Evolutionary conservation across 768 basidiomycete species (phyloP), one percentile per base, ranked within the genome.

Genomic region (Psilocybe sp.): DNA sequence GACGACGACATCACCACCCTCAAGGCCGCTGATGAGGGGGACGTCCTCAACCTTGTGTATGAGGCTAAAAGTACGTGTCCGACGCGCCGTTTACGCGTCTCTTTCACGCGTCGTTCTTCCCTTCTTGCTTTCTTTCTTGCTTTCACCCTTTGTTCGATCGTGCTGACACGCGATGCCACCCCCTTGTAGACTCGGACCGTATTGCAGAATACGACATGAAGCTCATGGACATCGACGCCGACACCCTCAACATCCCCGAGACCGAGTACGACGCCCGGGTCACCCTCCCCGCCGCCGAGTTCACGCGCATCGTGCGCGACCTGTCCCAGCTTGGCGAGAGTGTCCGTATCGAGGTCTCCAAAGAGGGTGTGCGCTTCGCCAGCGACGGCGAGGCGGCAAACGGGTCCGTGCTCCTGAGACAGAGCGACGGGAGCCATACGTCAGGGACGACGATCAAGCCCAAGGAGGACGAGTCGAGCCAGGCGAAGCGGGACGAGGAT

Each of bases 181-280:
- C 52, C 13, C 47, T 39, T 34, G 5, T 57, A 97, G 95, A 85
- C 69, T 81, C 86, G 4, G 96, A 97, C 67, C 85, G 97, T 54
- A 87, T 98, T 46, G 93, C 94, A 19, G 92, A 98, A 65, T 99
- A 99, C 71, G 94, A 97, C 60, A 92, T 99, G 88, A 98, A 98
- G 68, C 83, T 98, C 46, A 98, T 99, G 96, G 96, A 98, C 62
- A 99, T 99, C 63, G 96, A 99, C 67, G 76, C 91, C 18, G 97
- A 99, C 70, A 85, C 83, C 40, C 87, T 98, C 45, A 87, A 88
- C 42, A 98, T 98, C 62, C 97, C 97, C 13, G 95, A 98, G 56
- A 99, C 97, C 2, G 89, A 95, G 44, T 99, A 98, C 69, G 96
- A 98, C 60, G 92, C 92, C 3, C 86, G 88, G 49, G 85, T 98